Conservation (phyloP, 129 eudicot species). For the Lactuca saligna region DNA sequence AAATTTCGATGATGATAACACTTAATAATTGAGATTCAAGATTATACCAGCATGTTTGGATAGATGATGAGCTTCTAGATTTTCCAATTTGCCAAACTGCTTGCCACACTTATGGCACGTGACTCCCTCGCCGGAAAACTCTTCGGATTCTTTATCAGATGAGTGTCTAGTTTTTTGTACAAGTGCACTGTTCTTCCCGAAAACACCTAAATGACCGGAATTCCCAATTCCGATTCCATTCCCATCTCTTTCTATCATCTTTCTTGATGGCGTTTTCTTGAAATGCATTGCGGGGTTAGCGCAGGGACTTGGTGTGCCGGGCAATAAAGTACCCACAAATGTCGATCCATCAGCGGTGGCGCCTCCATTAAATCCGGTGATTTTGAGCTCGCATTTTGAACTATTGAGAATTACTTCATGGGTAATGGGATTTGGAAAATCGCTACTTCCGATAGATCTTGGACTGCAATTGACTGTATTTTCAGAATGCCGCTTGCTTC, state of each 20-base stretch:
- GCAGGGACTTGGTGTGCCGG: slow-evolving; percentile 64
- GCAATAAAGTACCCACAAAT: slow-evolving; percentile 59
- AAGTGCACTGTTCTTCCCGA: slow-evolving; percentile 22
- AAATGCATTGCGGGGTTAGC: slow-evolving; percentile 64
- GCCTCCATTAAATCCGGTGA: slow-evolving; percentile 44
- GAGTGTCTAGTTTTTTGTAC: slow-evolving; percentile 35
- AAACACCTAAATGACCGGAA: slow-evolving; percentile 27
- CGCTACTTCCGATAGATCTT: slow-evolving; percentile 88
- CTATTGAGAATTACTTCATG: slow-evolving; percentile 75
- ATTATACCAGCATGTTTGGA: slow-evolving; percentile 53
- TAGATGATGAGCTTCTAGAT: slow-evolving; percentile 80
- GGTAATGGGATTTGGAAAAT: slow-evolving; percentile 71
- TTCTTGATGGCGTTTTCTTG: slow-evolving; percentile 50
- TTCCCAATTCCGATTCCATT: slow-evolving; percentile 20
- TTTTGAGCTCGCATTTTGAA: slow-evolving; percentile 79
- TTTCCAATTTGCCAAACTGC: slow-evolving; percentile 63
- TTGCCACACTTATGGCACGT: slow-evolving; percentile 86
- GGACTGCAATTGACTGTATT: slow-evolving; percentile 79
- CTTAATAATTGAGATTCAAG: background rate
- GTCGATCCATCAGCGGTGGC: slow-evolving; percentile 41
- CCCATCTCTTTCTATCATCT: slow-evolving; percentile 32
- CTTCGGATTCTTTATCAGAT: slow-evolving; percentile 45
- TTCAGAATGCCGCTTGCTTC: slow-evolving; percentile 82
- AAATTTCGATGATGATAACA: background rate
- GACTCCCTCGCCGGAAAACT: slow-evolving; percentile 38